Percentiles rank a stretch among this genome's conserved stretches.
phyloP scores from a whole-genome alignment of 73 alveolate genomes.

The Paramecium pentaurelia region DNA sequence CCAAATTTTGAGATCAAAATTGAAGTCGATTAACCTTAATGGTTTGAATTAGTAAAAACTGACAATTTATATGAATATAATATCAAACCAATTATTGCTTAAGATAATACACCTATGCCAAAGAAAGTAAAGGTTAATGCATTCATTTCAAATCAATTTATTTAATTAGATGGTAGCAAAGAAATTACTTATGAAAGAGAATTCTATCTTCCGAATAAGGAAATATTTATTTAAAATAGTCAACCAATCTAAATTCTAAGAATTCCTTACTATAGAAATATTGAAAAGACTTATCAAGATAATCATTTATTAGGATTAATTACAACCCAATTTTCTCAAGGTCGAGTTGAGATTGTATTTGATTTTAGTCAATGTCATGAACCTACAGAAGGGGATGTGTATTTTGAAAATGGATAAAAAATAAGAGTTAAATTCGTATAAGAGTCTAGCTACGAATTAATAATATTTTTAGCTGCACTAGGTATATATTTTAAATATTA shows the following conservation, averaged over 20 bases:
- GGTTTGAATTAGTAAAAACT: background rate
- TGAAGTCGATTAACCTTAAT: background rate
- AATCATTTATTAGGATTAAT: background rate
- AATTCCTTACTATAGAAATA: background rate
- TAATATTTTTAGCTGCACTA: background rate
- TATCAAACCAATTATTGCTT: background rate
- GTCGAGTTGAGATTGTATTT: background rate
- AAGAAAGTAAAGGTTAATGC: background rate
- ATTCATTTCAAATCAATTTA: background rate
- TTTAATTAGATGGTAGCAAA: background rate
- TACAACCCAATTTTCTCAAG: background rate
- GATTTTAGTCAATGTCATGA: slow-evolving; percentile 11
- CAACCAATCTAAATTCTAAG: background rate
- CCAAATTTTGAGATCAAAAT: background rate
- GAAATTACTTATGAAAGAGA: background rate
- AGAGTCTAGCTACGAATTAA: background rate
- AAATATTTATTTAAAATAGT: background rate
- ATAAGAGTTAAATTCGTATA: background rate
- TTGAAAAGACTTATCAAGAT: background rate
- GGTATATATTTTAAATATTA: background rate
- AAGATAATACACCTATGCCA: background rate
- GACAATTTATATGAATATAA: background rate
- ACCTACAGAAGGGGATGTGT: background rate
- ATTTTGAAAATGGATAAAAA: background rate
- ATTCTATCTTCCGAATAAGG: background rate